Conservation (phyloP, 1,284 basidiomycete species). For the Ustanciosporium gigantosporum region DNA sequence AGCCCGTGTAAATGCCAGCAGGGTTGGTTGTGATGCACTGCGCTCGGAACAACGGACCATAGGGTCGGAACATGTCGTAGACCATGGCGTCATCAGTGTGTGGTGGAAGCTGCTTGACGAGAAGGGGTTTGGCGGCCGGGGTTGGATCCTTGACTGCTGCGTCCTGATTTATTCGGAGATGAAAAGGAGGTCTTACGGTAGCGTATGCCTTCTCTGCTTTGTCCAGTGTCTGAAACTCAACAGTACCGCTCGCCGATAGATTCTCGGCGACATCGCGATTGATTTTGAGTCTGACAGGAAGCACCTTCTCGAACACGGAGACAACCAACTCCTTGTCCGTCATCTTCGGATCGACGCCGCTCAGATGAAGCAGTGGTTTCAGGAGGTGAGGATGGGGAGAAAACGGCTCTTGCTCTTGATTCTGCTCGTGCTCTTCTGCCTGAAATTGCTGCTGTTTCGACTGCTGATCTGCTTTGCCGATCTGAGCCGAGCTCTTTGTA, state of each 20-base stretch:
- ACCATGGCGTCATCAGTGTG: constrained; percentile 38
- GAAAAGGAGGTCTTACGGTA: constrained; percentile 31
- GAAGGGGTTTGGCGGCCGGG: constrained; percentile 38
- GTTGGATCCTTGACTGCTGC: constrained; percentile 16
- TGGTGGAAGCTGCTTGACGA: constrained; percentile 51
- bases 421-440: neutral
- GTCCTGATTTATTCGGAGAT: constrained; percentile 28
- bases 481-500: too few species aligned
- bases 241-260: constrained; percentile 35
- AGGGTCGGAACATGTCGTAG: constrained; percentile 52
- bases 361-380: constrained; percentile 39
- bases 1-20: constrained; percentile 48
- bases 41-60: constrained; percentile 41
- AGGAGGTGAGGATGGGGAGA: constrained; percentile 36
- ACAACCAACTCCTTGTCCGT: constrained; percentile 47
- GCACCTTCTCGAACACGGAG: constrained; percentile 32
- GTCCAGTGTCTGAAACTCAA: constrained; percentile 52
- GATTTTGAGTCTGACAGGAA: constrained; percentile 49
- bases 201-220: constrained; percentile 55
- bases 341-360: constrained; percentile 34
- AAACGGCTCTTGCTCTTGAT: constrained; percentile 5
- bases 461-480: too few species aligned
- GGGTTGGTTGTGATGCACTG: constrained; percentile 47
- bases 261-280: constrained; percentile 24
- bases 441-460: too few species aligned